phyloP scores from a whole-genome alignment of 768 basidiomycete genomes.

The Xerocomellus dryophilus region DNA sequence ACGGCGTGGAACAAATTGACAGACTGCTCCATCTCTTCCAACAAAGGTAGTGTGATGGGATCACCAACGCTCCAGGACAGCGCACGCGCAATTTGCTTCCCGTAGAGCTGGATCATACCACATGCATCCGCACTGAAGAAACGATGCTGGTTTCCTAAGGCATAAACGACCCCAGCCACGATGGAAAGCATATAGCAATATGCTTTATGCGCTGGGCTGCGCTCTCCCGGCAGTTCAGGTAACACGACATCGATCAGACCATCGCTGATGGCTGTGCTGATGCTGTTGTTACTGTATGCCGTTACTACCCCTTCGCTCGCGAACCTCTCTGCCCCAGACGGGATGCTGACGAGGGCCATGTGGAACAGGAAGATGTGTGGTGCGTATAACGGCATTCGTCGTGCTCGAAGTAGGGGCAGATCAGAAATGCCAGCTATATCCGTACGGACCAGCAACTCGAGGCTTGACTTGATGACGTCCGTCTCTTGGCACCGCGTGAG shows the following conservation, averaged over 20 bases:
- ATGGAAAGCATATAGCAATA: conserved; percentile 86
- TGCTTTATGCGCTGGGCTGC: conserved; percentile 73
- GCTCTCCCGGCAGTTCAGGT: conserved; percentile 69
- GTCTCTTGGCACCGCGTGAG: conserved; percentile 76
- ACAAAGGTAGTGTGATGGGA: conserved; percentile 65
- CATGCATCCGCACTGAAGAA: conserved; percentile 84
- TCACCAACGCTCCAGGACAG: conserved; percentile 83
- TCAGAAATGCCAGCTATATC: conserved; percentile 73
- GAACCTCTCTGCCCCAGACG: conserved; percentile 77
- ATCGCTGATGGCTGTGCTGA: conserved; percentile 71
- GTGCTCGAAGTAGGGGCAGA: conserved; percentile 55
- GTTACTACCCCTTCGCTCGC: conserved; percentile 79
- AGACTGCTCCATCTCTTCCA: conserved; percentile 83
- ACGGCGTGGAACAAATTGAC: conserved; percentile 76
- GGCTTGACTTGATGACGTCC: conserved; percentile 69
- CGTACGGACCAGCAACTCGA: conserved; percentile 66
- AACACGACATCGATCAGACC: conserved; percentile 67
- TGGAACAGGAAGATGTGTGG: conserved; percentile 84
- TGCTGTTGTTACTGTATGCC: conserved; percentile 80
- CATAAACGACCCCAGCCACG: conserved; percentile 64
- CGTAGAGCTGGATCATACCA: conserved; percentile 81
- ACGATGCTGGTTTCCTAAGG: conserved; percentile 62
- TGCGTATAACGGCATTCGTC: conserved; percentile 67
- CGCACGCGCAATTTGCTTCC: conserved; percentile 72
- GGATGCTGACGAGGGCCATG: conserved; percentile 74